Conservation (phyloP, 2,329 filamentous ascomycete species). For the Diaporthe capsici region DNA sequence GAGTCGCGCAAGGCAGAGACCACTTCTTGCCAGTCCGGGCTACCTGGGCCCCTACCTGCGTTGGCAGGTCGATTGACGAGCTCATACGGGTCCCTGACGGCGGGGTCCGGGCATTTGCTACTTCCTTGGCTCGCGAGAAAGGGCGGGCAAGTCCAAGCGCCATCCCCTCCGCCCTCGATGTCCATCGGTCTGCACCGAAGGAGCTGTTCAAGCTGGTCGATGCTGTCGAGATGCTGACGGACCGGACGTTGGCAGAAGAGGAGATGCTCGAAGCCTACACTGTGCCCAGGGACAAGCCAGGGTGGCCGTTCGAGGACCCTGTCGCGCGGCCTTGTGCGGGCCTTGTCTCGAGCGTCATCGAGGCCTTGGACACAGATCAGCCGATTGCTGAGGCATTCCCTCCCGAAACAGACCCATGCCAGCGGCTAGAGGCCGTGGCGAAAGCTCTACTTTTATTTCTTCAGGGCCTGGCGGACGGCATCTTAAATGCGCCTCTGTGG, state of each 20-base stretch:
- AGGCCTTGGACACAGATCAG: constrained; percentile 81
- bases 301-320: constrained; percentile 69
- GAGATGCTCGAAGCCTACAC: constrained; percentile 70
- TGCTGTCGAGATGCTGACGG: constrained; percentile 73
- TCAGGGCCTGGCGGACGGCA: constrained; percentile 80
- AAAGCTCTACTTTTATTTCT: constrained; percentile 83
- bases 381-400: constrained; percentile 74
- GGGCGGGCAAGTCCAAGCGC: constrained; percentile 54
- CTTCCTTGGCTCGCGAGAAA: constrained; percentile 49
- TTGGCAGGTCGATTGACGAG: constrained; percentile 89
- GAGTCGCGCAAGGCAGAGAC: constrained; percentile 86
- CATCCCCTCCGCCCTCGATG: constrained; percentile 69
- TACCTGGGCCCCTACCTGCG: constrained; percentile 84
- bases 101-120: constrained; percentile 73
- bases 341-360: constrained; percentile 56
- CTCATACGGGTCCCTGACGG: constrained; percentile 88
- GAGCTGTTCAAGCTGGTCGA: constrained; percentile 93
- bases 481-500: constrained; percentile 82
- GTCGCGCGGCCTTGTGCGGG: constrained; percentile 28
- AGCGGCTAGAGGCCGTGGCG: constrained; percentile 81
- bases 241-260: constrained; percentile 71
- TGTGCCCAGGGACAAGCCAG: constrained; percentile 65
- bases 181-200: constrained; percentile 85
- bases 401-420: constrained; percentile 72
- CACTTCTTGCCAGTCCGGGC: constrained; percentile 90